Evolutionary conservation across 371 early-diverging fungal genomes (phyloP).

Genomic region (Lichtheimia ornata): DNA sequence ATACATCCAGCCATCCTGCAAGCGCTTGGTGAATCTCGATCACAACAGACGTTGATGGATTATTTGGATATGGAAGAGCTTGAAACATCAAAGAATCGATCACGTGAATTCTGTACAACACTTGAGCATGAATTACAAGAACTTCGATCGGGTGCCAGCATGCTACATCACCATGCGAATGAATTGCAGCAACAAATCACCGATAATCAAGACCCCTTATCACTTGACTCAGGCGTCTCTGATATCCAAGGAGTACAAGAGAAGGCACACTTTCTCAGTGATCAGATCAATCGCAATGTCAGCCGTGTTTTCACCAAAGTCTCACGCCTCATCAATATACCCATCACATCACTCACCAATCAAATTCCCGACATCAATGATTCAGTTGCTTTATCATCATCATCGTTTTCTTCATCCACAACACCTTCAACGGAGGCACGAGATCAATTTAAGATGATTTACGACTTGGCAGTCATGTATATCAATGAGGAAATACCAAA

Average conservation of each 20-base stretch:
- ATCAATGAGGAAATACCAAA: conserved; percentile 62
- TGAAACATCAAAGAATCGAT: conserved; percentile 11
- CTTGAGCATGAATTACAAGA: conserved; percentile 21
- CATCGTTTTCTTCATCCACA: conserved; percentile 4
- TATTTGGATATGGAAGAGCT: conserved; percentile 28
- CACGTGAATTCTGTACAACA: conserved; percentile 20
- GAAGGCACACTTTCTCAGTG: conserved; percentile 26
- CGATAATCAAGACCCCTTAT: conserved; percentile 28
- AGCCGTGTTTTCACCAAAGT: conserved; percentile 33
- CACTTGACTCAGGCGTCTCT: conserved; percentile 26
- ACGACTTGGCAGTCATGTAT: conserved; percentile 66
- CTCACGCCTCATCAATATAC: conserved; percentile 22
- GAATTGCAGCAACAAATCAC: conserved; percentile 27
- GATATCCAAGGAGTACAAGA: conserved; percentile 27
- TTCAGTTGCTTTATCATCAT: background rate
- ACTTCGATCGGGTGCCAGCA: conserved; percentile 14
- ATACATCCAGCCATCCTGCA: conserved; percentile 29
- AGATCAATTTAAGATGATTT: conserved; percentile 51
- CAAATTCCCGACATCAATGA: background rate
- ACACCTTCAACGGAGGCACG: background rate
- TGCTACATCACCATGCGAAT: conserved; percentile 22
- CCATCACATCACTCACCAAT: conserved; percentile 20
- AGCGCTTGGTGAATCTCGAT: background rate
- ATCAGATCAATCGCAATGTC: conserved; percentile 39
- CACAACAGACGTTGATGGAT: conserved; percentile 20